Evolutionary conservation across 2,329 filamentous ascomycete species (phyloP), one percentile per base, ranked within the genome.

Genomic region (Diaporthe vaccinii): DNA sequence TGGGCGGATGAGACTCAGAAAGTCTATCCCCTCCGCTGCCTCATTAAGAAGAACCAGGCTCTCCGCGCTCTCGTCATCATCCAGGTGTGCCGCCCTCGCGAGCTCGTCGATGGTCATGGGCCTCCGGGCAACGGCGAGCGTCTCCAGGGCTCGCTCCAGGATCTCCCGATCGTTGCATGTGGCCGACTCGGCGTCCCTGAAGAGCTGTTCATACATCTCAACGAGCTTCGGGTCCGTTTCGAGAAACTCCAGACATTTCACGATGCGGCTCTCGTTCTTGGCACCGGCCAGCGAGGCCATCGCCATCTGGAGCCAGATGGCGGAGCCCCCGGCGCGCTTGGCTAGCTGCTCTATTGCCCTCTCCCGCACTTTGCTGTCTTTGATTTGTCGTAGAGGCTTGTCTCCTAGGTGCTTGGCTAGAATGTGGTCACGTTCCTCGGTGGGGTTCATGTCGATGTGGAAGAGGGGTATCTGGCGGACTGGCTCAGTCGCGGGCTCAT

Each of bases 81-180:
- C 62, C 2, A 68, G 39, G 22, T 53, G 34, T 0, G 62, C 62
- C 12, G 62, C 62, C 46, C 46, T 25, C 31, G 62, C 31, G 12
- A 68, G 62, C 62, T 68, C 62, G 14, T 68, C 62, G 4, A 53
- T 10, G 22, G 62, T 68, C 62, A 68, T 34, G 28, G 62, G 46
- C 34, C 46, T 68, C 22, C 62, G 46, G 10, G 62, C 62, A 3
- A 68, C 62, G 3, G 62, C 62, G 3, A 68, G 34, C 1, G 62
- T 68, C 34, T 68, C 62, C 46, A 68, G 34, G 31, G 62, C 62
- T 10, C 62, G 62, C 46, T 68, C 62, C 31, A 68, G 22, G 31
- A 68, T 39, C 31, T 68, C 62, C 3, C 62, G 62, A 28, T 68
- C 46, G 31, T 68, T 51, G 31, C 62, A 68, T 4, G 62, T 68